A percentile compares a stretch with the other conserved stretches of the same genome.
These are phyloP conservation scores for Singerocomus inundabilis DNA, from an alignment of 1,284 basidiomycete species.

Conservation along the genomic window DNA sequence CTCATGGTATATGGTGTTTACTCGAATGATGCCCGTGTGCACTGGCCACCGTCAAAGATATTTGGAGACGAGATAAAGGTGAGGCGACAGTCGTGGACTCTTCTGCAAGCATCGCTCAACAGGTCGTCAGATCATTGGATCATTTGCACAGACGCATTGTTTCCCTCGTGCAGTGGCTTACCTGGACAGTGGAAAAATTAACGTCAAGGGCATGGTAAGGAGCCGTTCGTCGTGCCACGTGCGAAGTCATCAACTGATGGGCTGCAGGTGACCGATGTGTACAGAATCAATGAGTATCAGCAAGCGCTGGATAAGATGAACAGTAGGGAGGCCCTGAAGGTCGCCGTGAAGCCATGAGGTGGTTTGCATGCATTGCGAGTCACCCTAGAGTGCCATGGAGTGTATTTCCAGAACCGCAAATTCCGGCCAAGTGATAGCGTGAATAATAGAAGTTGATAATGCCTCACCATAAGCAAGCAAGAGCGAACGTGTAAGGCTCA, in stretches of 20 bases:
- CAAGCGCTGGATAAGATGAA: constrained; percentile 83
- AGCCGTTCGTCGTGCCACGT: not conserved
- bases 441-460: no score
- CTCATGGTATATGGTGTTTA: constrained; percentile 73
- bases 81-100: constrained; percentile 13
- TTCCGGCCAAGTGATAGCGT: not conserved
- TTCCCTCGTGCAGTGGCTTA: constrained; percentile 85
- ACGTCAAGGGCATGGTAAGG: constrained; percentile 74
- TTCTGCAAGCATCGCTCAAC: not conserved
- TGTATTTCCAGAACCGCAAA: not conserved
- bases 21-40: constrained; percentile 66
- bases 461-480: not conserved
- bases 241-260: not conserved
- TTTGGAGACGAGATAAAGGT: constrained; percentile 82
- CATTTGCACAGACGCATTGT: constrained; percentile 80
- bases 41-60: constrained; percentile 81
- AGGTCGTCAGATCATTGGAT: constrained; percentile 67
- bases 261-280: constrained; percentile 51
- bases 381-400: not conserved
- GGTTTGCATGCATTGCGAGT: not conserved
- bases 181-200: constrained; percentile 79
- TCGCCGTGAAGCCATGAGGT: constrained; percentile 51
- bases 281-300: constrained; percentile 75
- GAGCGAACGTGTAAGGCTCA: not conserved
- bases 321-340: constrained; percentile 62